These are phyloP conservation scores for Vigna hirtella DNA, from an alignment of 306 rosid species.

Conservation along the genomic window DNA sequence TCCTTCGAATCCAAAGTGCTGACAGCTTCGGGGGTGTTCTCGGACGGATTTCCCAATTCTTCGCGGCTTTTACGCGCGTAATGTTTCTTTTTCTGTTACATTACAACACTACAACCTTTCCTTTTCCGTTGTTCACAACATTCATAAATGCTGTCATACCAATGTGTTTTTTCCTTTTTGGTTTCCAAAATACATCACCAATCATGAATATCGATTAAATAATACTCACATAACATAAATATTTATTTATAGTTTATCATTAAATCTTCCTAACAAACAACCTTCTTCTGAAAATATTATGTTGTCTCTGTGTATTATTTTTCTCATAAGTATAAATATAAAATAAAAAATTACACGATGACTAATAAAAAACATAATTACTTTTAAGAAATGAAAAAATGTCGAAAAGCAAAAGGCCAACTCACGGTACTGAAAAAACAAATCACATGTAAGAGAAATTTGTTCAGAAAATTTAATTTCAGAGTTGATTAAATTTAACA, in stretches of 20 bases:
- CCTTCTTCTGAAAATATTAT: neutral
- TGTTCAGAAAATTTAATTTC: neutral
- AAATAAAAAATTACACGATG: neutral
- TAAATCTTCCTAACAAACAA: neutral
- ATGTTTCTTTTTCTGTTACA: slow-evolving; percentile 36
- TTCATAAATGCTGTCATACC: neutral
- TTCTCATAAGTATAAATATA: no score
- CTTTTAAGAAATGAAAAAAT: neutral
- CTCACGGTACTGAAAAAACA: slow-evolving; percentile 4
- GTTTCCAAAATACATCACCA: neutral
- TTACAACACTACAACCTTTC: neutral
- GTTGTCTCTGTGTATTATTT: no score
- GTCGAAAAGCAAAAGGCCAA: neutral
- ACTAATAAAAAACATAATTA: no score
- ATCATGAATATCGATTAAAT: neutral
- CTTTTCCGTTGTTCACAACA: neutral
- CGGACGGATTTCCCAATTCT: slow-evolving; percentile 70
- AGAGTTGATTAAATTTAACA: neutral
- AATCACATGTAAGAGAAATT: neutral
- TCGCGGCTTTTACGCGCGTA: slow-evolving; percentile 62
- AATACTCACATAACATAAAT: neutral
- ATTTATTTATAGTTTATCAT: neutral
- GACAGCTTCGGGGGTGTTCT: slow-evolving; percentile 51
- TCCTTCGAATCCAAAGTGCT: slow-evolving; percentile 48
- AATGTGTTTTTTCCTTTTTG: neutral